Evolutionary conservation across 768 basidiomycete species (phyloP), one percentile per base, ranked within the genome.

Genomic region (Cystobasidiopsis lactophilus): DNA sequence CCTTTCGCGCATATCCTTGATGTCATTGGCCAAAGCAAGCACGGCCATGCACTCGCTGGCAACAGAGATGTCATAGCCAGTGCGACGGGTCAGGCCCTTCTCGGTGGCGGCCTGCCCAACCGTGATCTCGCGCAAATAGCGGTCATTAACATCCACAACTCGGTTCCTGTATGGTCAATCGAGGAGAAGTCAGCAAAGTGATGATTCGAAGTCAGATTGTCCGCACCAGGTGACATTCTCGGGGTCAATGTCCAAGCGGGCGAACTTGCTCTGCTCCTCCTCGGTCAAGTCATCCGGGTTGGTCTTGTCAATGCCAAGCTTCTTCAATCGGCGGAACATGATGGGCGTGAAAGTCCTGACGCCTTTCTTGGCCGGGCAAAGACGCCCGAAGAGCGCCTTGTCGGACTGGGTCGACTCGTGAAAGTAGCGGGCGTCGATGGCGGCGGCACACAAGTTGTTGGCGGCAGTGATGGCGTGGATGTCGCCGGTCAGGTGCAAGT

Each of bases 41-140:
- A 98, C 91, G 21, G 91, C 91, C 91, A 98, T 98, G 62, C 80
- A 82, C 70, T 98, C 91, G 63, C 85, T 88, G 16, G 88, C 91
- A 43, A 98, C 91, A 43, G 91, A 75, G 57, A 96, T 98, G 66
- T 98, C 91, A 66, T 93, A 96, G 19, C 85, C 88, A 40, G 91
- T 78, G 54, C 79, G 77, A 52, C 93, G 78, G 54, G 82, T 79
- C 59, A 80, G 79, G 18, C 88, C 88, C 66, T 85, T 72, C 67
- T 98, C 91, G 5, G 89, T 89, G 7, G 79, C 60, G 52, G 79
- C 80, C 58, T 83, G 82, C n/a, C 91, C 91, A 51, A 95, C 73
- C 31, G 83, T 85, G 63, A 95, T 79, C 68, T 82, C 85, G 53
- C 91, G 82, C 58, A 98, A 71, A 75, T 89, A 95, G 51, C 91